Evolutionary conservation across 192 early-diverging fungal genomes (phyloP), one percentile per base, ranked within the genome.

Genomic region (Coemansia sp.): DNA sequence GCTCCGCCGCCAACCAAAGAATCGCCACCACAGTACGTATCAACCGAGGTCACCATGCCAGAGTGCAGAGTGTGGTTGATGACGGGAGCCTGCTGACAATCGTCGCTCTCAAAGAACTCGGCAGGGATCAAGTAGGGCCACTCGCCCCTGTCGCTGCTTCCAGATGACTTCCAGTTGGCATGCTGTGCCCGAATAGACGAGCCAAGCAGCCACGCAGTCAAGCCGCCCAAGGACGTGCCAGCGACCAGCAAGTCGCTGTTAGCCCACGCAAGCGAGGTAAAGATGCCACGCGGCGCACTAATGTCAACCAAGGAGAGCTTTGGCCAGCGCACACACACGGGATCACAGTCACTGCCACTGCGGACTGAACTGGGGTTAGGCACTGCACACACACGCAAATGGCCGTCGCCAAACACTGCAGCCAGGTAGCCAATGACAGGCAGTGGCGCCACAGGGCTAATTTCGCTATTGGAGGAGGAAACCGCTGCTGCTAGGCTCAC

Each of bases 401-500:
- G 32, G 1, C 76, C 76, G 40, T 79, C 76, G 39, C 65, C 76
- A 69, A 79, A 79, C 22, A 60, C 48, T 0, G 63, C 70, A 1
- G 76, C 76, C 54, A 79, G 15, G 10, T 62, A 9, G 1, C 76
- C 76, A 17, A 68, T 8, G 11, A 56, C 29, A 12, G 43, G 41
- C 24, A 58, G 24, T 40, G 53, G 32, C 19, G 58, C 19, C 9
- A 18, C 26, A 4, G 36, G 35, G 9, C 39, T n/a, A 2, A 18
- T 8, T 21, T 17, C n/a, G 32, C 8, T 55, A 5, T 9, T 15
- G 8, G 52, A 19, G 1, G 34, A 12, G 15, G n/a, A n/a, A n/a
- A n/a, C n/a, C n/a, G n/a, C n/a, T n/a, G 29, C 29, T 32, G 46
- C 11, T 6, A 66, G 43, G 29, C 73, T 61, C 18, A 72, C 40